Conservation (phyloP, 2,329 filamentous ascomycete species). For the Neofusicoccum umdonicola region DNA sequence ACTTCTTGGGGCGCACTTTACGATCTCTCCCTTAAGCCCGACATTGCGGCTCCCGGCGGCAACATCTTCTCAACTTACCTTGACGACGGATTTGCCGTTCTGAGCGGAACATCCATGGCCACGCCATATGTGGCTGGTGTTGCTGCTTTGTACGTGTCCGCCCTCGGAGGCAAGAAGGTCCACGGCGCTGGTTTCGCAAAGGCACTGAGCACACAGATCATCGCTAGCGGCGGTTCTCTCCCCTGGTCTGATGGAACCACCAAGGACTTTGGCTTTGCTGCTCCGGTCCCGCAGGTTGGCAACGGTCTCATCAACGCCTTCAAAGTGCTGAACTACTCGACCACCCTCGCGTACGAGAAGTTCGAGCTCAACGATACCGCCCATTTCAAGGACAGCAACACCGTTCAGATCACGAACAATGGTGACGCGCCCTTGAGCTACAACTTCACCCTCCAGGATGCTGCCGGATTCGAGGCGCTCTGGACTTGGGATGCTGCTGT, state of each 20-base stretch:
- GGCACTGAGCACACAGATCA: slow-evolving; percentile 26
- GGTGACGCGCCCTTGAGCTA: slow-evolving; percentile 52
- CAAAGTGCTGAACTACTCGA: slow-evolving; percentile 56
- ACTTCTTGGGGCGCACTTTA: slow-evolving; percentile 62
- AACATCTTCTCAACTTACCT: slow-evolving; percentile 60
- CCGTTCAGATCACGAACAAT: slow-evolving; percentile 58
- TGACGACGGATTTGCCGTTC: slow-evolving; percentile 48
- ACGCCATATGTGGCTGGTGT: slow-evolving; percentile 55
- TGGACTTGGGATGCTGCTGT: slow-evolving; percentile 22
- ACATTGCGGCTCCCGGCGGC: slow-evolving; percentile 57
- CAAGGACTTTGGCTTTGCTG: slow-evolving; percentile 20
- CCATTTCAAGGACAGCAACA: slow-evolving; percentile 49
- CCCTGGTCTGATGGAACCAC: slow-evolving; percentile 23
- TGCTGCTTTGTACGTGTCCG: slow-evolving; percentile 30
- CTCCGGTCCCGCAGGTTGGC: slow-evolving; percentile 60
- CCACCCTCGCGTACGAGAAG: slow-evolving; percentile 55
- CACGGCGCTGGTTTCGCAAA: slow-evolving; percentile 27
- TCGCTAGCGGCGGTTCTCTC: slow-evolving; percentile 29
- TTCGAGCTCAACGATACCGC: slow-evolving; percentile 65
- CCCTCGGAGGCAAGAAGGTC: slow-evolving; percentile 25
- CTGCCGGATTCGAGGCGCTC: slow-evolving; percentile 55
- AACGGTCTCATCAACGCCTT: slow-evolving; percentile 60
- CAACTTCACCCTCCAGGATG: slow-evolving; percentile 51
- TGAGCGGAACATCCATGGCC: slow-evolving; percentile 61
- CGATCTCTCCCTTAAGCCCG: slow-evolving; percentile 57